These are phyloP conservation scores for Yamadazyma dendronema DNA, from an alignment of 1,139 yeast genomes.

Conservation along the genomic window DNA sequence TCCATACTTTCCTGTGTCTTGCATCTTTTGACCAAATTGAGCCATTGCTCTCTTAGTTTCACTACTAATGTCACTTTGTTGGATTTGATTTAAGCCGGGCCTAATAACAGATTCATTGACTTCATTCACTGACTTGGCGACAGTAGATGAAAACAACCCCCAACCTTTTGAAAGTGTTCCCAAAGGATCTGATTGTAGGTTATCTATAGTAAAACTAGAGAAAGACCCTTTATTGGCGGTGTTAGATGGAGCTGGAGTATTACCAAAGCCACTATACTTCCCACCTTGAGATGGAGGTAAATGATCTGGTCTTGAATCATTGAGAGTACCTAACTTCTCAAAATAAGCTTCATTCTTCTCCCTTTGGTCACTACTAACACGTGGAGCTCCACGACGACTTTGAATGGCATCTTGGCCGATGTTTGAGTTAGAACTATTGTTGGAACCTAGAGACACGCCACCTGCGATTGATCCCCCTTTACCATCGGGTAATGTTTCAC, in stretches of 20 bases:
- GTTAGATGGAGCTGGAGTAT: conserved; percentile 54
- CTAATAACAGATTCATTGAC: conserved; percentile 86
- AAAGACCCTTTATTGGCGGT: conserved; percentile 32
- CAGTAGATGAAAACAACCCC: conserved; percentile 85
- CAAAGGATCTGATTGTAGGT: conserved; percentile 80
- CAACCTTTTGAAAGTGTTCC: conserved; percentile 91
- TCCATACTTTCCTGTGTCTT: conserved; percentile 78
- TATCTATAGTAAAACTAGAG: conserved; percentile 65
- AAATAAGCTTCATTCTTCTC: conserved; percentile 76
- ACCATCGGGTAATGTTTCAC: conserved; percentile 39
- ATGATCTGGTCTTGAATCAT: conserved; percentile 71
- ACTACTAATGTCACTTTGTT: conserved; percentile 72
- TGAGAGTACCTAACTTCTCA: conserved; percentile 71
- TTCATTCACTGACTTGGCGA: conserved; percentile 78
- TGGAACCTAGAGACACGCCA: conserved; percentile 8
- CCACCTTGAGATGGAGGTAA: conserved; percentile 96
- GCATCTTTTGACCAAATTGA: conserved; percentile 93
- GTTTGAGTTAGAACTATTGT: conserved; percentile 13
- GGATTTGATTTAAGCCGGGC: conserved; percentile 80
- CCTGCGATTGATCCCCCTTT: conserved; percentile 3
- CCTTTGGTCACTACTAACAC: conserved; percentile 41
- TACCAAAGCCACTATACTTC: conserved; percentile 87
- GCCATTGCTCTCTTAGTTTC: conserved; percentile 91
- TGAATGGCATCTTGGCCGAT: conserved; percentile 31
- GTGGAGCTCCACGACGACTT: conserved; percentile 44